A percentile compares a stretch with the other conserved stretches of the same genome.
phyloP scores from a whole-genome alignment of 1,284 basidiomycete genomes.

The Cerioporus squamosus region DNA sequence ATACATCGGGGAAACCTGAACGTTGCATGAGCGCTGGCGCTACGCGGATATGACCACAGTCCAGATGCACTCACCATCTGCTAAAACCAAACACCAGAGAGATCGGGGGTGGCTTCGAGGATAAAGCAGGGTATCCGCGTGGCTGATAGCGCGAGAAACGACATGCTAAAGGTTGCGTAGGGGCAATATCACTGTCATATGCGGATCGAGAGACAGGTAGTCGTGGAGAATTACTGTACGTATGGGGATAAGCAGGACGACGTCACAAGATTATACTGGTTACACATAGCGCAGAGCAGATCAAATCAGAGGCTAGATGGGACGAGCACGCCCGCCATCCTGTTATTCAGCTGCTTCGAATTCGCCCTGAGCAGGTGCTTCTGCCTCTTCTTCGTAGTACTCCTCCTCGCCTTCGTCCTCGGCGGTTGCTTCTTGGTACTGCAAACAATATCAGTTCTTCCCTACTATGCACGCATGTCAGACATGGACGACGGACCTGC shows the following conservation, averaged over 20 bases:
- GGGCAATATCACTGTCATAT: too few species aligned
- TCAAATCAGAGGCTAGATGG: not conserved
- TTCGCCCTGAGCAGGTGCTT: conserved; percentile 18
- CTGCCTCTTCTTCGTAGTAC: conserved; percentile 30
- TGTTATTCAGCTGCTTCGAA: not conserved
- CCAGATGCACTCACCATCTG: too few species aligned
- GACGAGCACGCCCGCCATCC: too few species aligned
- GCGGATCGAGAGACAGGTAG: too few species aligned
- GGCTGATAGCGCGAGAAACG: too few species aligned
- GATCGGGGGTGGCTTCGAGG: not conserved
- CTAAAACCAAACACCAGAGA: not conserved
- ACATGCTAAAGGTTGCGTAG: too few species aligned
- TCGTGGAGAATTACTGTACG: not conserved
- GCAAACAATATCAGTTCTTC: conserved; percentile 13
- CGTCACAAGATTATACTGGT: conserved; percentile 3
- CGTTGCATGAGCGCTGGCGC: not conserved
- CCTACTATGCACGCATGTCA: not conserved
- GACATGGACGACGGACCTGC: conserved; percentile 46
- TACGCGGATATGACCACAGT: too few species aligned
- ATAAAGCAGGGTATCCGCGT: too few species aligned
- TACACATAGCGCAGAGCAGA: not conserved
- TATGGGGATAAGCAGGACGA: not conserved
- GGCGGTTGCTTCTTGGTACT: conserved; percentile 69
- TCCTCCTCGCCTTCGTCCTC: conserved; percentile 39
- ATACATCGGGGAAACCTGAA: conserved; percentile 10